phyloP scores from a whole-genome alignment of 2,329 filamentous ascomycete species.

The Plectosphaerella sp. region DNA sequence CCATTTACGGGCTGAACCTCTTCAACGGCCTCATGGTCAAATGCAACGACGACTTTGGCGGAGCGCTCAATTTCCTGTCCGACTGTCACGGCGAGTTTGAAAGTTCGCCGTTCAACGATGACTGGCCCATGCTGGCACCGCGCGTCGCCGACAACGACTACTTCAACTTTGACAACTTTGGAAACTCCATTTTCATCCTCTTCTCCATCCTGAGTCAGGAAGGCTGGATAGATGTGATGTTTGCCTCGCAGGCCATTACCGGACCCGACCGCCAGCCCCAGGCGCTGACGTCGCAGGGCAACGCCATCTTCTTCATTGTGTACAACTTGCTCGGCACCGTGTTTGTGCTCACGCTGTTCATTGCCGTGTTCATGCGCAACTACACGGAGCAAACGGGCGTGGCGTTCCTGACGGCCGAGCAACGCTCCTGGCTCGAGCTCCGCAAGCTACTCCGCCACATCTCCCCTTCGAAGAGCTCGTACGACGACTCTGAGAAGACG shows the following conservation, averaged over 20 bases:
- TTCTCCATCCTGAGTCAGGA: conserved; percentile 99
- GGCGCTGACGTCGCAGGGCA: conserved; percentile 67
- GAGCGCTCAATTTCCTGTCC: conserved; percentile 52
- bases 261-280: conserved; percentile 70
- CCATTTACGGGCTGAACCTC: conserved; percentile 90
- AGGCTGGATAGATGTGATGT: conserved; percentile 94
- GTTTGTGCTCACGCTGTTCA: conserved; percentile 94
- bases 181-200: conserved; percentile 88
- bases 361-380: conserved; percentile 99
- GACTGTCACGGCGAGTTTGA: conserved; percentile 84
- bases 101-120: conserved; percentile 64
- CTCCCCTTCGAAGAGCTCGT: conserved; percentile 88
- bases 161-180: conserved; percentile 93
- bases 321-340: conserved; percentile 97
- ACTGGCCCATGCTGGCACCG: conserved; percentile 80
- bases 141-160: conserved; percentile 76
- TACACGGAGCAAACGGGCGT: conserved; percentile 99
- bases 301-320: conserved; percentile 89
- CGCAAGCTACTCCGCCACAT: conserved; percentile 89
- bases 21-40: conserved; percentile 76
- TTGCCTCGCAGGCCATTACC: conserved; percentile 75
- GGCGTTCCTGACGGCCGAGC: conserved; percentile 90
- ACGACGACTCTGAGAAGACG: conserved; percentile 67
- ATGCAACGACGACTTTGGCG: conserved; percentile 70
- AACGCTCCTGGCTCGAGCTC: conserved; percentile 93